Base-by-base conservation (phyloP, 345 rosid species). In the Ceriops tagal region DNA sequence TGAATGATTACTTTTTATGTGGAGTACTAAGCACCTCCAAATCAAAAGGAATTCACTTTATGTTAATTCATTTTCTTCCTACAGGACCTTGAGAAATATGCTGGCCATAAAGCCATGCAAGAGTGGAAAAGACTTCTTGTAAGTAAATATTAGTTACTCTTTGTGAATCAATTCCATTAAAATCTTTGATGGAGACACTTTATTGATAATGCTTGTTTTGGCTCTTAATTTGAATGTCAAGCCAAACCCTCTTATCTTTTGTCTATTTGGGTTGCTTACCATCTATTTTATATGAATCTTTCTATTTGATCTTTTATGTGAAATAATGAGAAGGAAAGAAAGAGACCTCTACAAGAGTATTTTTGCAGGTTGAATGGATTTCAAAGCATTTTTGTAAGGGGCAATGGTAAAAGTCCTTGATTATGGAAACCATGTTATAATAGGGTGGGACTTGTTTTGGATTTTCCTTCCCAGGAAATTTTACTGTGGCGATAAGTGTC, bases 71-170 rank as follows among this genome's bases (percentile, higher is more conserved):
- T 26, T 9, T 49, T 62, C 59, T 43, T 57, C 71, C 57, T 73
- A 61, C 82, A 93, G 98, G 97, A 91, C 81, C 96, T 93, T 49
- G 85, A 84, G 82, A 82, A 74, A 82, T 86, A 89, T 83, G 98
- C 93, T 0, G 81, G 98, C n/a, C 86, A 61, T 32, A 81, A 78
- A 72, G 92, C 98, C 0, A 88, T 86, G 66, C 78, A 78, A 49
- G 98, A 93, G 53, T 93, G 98, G 98, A 81, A 82, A 75, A 93
- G 84, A 77, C 97, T 91, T 74, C 88, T 93, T 73, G 98, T 86
- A 74, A 71, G 92, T 79, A 46, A 56, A 43, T 49, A 5, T 6
- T 47, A 22, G 9, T n/a, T 75, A 20, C 32, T 9, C 62, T 60
- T 69, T 58, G 5, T 43, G 19, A 13, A 11, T 43, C 18, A 13